Base-by-base conservation (phyloP, 2,329 filamentous ascomycete genomes). In the Paradendryphiella salina region DNA sequence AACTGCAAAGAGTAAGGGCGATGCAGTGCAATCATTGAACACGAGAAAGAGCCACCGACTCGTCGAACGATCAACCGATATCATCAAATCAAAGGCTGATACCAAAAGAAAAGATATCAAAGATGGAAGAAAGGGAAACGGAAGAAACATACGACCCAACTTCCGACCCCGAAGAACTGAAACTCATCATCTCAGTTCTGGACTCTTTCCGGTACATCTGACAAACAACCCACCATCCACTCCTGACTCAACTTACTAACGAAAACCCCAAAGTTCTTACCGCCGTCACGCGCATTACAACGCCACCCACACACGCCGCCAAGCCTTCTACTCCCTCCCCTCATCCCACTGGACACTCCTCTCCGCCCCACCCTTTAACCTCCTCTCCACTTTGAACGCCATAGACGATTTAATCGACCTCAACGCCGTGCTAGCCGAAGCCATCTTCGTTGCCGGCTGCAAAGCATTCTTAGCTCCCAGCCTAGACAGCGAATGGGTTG, bases 281-380 rank as follows among this genome's bases (percentile, higher is more conserved):
- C 86, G 89, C 58, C 88, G 86, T 64, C 83, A 85, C 18, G 88
- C 92, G 4, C 93, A 97, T 72, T 88, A 88, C 76, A 95, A 96
- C 73, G 87, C 89, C 58, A 97, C 93, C 4, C 93, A 97, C 73
- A 82, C 92, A 14, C 87, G 94, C 17, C 86, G 95, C 21, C 91
- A 94, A 73, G 88, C 90, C 11, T 96, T 99, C 75, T 99, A 97
- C 72, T 89, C 91, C 7, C 80, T 99, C 5, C 90, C 93, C 1
- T 85, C 87, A 51, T 78, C 82, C 1, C 92, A 99, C 71, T 94
- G 90, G 85, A 83, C 88, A 65, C 81, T 96, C 67, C 82, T 99
- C 0, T 86, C 90, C 0, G 82, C 82, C 4, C 85, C 89, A 0
- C 93, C 92, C 0, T 95, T 97, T 77, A 88, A 85, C 50, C 85